These are phyloP conservation scores for Starmerella apicola DNA, from an alignment of 805 yeast species.

Conservation along the genomic window DNA sequence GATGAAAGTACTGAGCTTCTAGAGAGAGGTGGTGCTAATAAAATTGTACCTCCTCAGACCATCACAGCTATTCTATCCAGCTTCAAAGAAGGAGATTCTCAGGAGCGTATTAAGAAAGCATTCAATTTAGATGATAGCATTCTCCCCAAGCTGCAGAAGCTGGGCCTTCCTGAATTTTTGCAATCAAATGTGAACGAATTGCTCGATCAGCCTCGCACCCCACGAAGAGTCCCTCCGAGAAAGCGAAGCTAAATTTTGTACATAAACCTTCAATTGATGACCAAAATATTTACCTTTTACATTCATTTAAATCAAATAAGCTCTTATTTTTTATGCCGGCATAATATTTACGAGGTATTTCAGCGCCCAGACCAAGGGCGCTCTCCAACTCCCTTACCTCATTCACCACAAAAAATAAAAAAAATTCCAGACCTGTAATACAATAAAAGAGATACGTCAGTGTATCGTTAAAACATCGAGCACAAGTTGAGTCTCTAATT, in stretches of 20 bases:
- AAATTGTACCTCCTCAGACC: conserved; percentile 19
- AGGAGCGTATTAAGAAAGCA: conserved; percentile 11
- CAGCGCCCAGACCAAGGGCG: too few species aligned
- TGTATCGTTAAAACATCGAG: too few species aligned
- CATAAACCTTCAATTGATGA: too few species aligned
- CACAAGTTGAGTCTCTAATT: too few species aligned
- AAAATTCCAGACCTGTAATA: too few species aligned
- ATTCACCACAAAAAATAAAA: too few species aligned
- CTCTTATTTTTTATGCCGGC: too few species aligned
- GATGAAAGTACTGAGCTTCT: conserved; percentile 5
- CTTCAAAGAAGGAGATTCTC: conserved; percentile 19
- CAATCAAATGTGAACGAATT: conserved; percentile 3
- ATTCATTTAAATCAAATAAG: too few species aligned
- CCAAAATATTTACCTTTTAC: too few species aligned
- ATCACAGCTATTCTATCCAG: conserved; percentile 19
- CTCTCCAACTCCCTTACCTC: too few species aligned
- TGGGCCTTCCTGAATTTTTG: conserved; percentile 8
- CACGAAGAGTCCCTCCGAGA: background rate
- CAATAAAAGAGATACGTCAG: too few species aligned
- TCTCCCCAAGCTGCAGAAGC: conserved; percentile 9
- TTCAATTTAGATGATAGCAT: conserved; percentile 18
- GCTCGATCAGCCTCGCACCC: background rate
- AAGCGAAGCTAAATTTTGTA: background rate
- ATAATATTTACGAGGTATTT: too few species aligned
- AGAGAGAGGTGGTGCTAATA: conserved; percentile 8